These are phyloP conservation scores for Botrytis aclada DNA, from an alignment of 2,329 filamentous ascomycete genomes.

Conservation along the genomic window DNA sequence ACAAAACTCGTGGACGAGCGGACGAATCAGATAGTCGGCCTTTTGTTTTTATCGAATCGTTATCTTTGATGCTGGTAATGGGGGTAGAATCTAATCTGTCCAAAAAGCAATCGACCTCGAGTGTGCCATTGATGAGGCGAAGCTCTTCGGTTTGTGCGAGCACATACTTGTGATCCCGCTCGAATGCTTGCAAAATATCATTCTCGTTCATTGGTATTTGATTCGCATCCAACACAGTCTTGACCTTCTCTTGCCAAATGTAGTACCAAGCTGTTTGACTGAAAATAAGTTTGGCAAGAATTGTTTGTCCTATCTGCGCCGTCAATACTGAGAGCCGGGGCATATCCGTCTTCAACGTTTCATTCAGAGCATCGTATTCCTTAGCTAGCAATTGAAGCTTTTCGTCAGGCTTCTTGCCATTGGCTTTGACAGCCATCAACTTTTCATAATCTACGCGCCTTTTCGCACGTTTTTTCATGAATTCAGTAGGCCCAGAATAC, in stretches of 20 bases:
- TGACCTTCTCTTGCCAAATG: conserved; percentile 81
- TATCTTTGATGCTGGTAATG: conserved; percentile 1
- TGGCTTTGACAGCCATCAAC: conserved; percentile 71
- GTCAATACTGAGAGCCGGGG: conserved; percentile 80
- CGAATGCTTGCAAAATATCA: conserved; percentile 75
- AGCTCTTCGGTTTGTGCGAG: conserved; percentile 70
- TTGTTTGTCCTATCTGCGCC: conserved; percentile 78
- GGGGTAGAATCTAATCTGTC: conserved; percentile 32
- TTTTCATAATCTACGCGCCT: conserved; percentile 86
- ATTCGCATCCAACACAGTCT: conserved; percentile 65
- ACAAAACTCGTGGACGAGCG: conserved; percentile 54
- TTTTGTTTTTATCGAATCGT: conserved; percentile 6
- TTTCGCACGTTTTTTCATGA: conserved; percentile 94
- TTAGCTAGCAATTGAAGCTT: conserved; percentile 81
- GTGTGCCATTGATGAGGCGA: conserved; percentile 74
- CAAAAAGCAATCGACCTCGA: conserved; percentile 24
- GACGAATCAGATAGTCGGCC: conserved; percentile 35
- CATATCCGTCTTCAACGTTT: conserved; percentile 88
- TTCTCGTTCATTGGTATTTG: conserved; percentile 62
- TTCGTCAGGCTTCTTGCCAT: conserved; percentile 82
- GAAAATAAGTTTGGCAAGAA: conserved; percentile 77
- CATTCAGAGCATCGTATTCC: conserved; percentile 80
- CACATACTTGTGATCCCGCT: conserved; percentile 72
- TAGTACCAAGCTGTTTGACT: conserved; percentile 81
- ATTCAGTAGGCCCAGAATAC: conserved; percentile 78